Percentiles rank a stretch among this genome's conserved stretches.
These are phyloP conservation scores for Alternaria sp. DNA, from an alignment of 2,329 filamentous ascomycete species.

Conservation along the genomic window DNA sequence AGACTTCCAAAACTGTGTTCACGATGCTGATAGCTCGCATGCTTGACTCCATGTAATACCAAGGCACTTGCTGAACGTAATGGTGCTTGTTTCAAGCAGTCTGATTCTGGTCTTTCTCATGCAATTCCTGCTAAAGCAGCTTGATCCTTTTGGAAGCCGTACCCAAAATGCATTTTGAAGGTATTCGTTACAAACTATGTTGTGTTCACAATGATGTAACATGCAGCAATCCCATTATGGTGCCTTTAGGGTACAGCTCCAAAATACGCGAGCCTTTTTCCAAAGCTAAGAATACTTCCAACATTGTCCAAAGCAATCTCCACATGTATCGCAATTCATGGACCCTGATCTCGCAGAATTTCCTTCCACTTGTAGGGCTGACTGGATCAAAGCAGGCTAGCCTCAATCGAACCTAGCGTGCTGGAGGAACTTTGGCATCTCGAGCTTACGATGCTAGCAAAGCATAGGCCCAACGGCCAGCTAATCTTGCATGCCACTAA, in stretches of 20 bases:
- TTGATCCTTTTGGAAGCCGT: background rate
- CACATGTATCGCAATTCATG: conserved; percentile 2
- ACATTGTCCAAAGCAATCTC: background rate
- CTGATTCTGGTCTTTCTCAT: background rate
- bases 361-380: background rate
- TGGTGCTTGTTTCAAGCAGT: background rate
- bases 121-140: background rate
- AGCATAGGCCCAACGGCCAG: conserved; percentile 2
- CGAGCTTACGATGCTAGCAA: background rate
- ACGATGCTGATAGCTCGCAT: background rate
- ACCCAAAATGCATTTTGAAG: background rate
- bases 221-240: background rate
- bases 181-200: background rate
- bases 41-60: background rate
- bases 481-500: conserved; percentile 6
- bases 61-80: background rate
- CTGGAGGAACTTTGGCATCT: background rate
- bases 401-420: background rate
- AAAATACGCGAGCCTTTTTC: background rate
- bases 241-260: background rate
- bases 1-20: conserved; percentile 18
- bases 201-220: background rate
- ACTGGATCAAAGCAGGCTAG: background rate
- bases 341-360: background rate
- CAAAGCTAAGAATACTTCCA: background rate